Percentiles rank a stretch among this genome's conserved stretches.
Evolutionary conservation across 164 flowering plant genomes (phyloP).

Genomic region (Umbellularia californica): DNA sequence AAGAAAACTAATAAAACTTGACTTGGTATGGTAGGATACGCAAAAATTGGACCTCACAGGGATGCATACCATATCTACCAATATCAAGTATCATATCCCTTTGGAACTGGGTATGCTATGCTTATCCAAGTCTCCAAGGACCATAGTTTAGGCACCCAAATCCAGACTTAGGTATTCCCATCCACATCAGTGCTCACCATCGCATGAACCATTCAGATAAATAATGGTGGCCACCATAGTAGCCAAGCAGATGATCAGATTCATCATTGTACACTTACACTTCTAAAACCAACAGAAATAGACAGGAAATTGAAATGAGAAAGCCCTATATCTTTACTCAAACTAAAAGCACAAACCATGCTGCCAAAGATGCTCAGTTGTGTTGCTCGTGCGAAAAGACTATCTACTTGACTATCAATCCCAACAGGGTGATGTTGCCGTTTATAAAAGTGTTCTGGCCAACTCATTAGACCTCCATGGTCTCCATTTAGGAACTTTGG

Average conservation of each 20-base stretch:
- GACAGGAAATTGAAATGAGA: no score
- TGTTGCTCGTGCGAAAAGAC: slow-evolving; percentile 60
- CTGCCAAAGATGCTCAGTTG: slow-evolving; percentile 70
- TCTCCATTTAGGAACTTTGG: slow-evolving; percentile 44
- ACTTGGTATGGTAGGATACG: no score
- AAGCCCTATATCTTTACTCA: no score
- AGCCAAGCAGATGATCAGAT: background rate
- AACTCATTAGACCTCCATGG: slow-evolving; percentile 74
- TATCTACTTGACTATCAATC: slow-evolving; percentile 25
- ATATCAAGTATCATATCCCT: no score
- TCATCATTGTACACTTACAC: background rate
- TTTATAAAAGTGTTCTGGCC: slow-evolving; percentile 60
- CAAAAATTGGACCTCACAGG: no score
- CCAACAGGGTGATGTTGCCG: slow-evolving; percentile 26
- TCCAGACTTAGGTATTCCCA: background rate
- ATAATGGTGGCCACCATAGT: background rate
- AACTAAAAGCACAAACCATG: slow-evolving; percentile 38
- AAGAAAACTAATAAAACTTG: no score
- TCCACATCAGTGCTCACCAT: background rate
- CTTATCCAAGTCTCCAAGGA: no score
- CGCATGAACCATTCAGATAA: background rate
- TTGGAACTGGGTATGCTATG: no score
- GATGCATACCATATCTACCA: no score
- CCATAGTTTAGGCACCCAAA: background rate
- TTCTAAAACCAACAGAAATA: no score